Conservation (phyloP, 768 basidiomycete species). For the Russula lepida region DNA sequence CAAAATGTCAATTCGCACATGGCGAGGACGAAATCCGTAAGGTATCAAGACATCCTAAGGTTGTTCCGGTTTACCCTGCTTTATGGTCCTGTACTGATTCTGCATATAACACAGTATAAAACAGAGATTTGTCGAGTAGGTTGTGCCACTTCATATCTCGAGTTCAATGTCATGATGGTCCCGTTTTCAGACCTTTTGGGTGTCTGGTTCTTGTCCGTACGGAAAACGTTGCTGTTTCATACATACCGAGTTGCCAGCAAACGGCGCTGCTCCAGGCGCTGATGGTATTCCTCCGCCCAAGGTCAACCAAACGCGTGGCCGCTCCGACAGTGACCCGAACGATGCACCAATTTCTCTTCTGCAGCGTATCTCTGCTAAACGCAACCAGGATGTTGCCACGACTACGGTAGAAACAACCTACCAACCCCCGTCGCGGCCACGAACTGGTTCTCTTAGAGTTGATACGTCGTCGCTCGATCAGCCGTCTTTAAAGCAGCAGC, state of each 20-base stretch:
- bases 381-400: slow-evolving; percentile 39
- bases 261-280: slow-evolving; percentile 48
- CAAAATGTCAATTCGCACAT: slow-evolving; percentile 91
- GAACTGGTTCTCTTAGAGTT: slow-evolving; percentile 61
- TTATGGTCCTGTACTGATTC: not conserved
- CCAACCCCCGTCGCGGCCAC: slow-evolving; percentile 50
- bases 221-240: slow-evolving; percentile 93
- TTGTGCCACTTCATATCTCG: slow-evolving; percentile 9
- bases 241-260: slow-evolving; percentile 72
- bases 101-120: slow-evolving; percentile 55
- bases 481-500: slow-evolving; percentile 48
- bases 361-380: slow-evolving; percentile 65
- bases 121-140: slow-evolving; percentile 87
- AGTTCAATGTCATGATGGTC: slow-evolving; percentile 12
- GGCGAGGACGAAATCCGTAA: slow-evolving; percentile 81
- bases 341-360: slow-evolving; percentile 68
- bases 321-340: slow-evolving; percentile 69
- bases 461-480: slow-evolving; percentile 55
- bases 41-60: slow-evolving; percentile 86
- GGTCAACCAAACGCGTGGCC: slow-evolving; percentile 43
- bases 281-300: slow-evolving; percentile 47
- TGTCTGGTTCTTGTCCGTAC: slow-evolving; percentile 87
- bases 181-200: slow-evolving; percentile 72
- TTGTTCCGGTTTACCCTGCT: slow-evolving; percentile 27
- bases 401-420: slow-evolving; percentile 33